Evolutionary conservation across 176 grass and related monocot species (phyloP), one percentile per base, ranked within the genome.

Genomic region (Paspalum notatum): DNA sequence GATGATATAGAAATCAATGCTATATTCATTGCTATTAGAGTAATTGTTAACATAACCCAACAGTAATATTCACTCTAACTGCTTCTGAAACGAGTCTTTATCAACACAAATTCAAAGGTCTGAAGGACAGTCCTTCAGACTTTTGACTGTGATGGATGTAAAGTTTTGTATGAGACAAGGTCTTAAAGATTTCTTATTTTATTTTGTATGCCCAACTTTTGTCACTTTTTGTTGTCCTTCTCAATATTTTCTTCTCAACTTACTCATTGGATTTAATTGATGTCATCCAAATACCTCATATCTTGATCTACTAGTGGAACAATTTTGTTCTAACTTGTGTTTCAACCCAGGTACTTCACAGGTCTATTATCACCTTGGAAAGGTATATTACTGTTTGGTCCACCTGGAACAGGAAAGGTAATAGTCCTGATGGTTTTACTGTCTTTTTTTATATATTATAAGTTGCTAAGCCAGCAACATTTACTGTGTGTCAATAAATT

Each of bases 371-470:
- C 89, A 62, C 89, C 85, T 74, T 91, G 89, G 89, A 91, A 91
- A 88, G 89, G 89, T 57, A 91, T 91, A 59, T 85, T 91, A 80
- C 78, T 91, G 4, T 91, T 91, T 88, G 89, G 89, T 74, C 89
- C 89, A 63, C 89, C 89, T 8, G 89, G 89, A 79, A 91, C 89
- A 75, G 89, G 89, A 87, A 91, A 91, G 89, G 89, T 91, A 42
- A 42, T 71, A 71, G 38, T 45, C 2, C 38, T 56, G 14, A 12
- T 48, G 7, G 3, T 71, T 55, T 66, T 1, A 9, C 17, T 12
- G 8, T 54, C 32, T 62, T 68, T 45, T 45, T 68, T 7, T 42
- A 25, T 54, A 22, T 67, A 60, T 44, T 8, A 21, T 45, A 67
- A 22, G 10, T 21, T 72, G 26, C 17, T 24, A 61, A 6, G n/a